Evolutionary conservation across 2,329 filamentous ascomycete genomes (phyloP).

Genomic region (Cladosporium sp.): DNA sequence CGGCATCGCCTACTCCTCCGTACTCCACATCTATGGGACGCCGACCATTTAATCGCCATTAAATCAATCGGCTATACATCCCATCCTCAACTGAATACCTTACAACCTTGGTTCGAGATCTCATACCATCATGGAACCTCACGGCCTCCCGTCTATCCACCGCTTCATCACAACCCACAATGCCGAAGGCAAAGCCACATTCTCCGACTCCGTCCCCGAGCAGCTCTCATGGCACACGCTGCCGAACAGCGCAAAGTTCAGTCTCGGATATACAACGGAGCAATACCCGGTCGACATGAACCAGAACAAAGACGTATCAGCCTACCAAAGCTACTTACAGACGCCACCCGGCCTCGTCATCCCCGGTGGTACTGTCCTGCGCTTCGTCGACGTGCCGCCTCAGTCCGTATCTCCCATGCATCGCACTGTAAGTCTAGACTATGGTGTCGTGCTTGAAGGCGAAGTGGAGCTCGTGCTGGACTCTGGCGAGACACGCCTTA

Average conservation of each 20-base stretch:
- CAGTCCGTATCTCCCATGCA: not conserved
- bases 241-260: conserved; percentile 37
- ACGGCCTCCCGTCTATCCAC: conserved; percentile 1
- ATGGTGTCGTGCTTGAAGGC: conserved; percentile 28
- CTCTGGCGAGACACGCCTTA: conserved; percentile 24
- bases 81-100: too few relatives aligned
- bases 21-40: too few relatives aligned
- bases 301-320: conserved; percentile 40
- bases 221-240: conserved; percentile 17
- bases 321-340: conserved; percentile 39
- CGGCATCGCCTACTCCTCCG: not conserved
- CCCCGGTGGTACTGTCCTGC: conserved; percentile 41
- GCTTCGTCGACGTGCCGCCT: conserved; percentile 21
- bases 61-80: too few relatives aligned
- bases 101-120: too few relatives aligned
- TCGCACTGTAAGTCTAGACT: conserved; percentile 29
- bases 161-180: conserved; percentile 26
- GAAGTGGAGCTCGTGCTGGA: conserved; percentile 29
- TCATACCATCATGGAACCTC: conserved; percentile 1
- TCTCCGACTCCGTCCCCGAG: conserved; percentile 20
- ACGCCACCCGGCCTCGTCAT: conserved; percentile 45
- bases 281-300: conserved; percentile 42
- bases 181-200: conserved; percentile 25
- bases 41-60: too few relatives aligned
- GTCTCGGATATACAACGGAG: conserved; percentile 45